Base-by-base conservation (phyloP, 2,329 filamentous ascomycete genomes). In the Macrophomina phaseolina region DNA sequence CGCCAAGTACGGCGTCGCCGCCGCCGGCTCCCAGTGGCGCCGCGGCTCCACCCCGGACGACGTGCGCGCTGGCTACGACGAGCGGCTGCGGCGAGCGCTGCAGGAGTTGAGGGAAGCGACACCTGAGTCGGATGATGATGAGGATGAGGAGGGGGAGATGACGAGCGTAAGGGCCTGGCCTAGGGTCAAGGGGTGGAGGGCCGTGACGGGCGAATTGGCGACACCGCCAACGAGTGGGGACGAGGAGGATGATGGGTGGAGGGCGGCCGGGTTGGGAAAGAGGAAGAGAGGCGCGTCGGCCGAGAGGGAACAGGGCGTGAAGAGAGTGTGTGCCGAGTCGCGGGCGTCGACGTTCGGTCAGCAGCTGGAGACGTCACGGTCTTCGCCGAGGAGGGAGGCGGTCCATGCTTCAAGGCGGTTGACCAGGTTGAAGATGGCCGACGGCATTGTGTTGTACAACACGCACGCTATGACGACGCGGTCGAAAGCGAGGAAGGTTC, bases 401-500 rank as follows among this genome's bases (percentile, higher is more conserved):
- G 36, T 38, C 36, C 36, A 38, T 38, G 40, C 56, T 3, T 5
- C 56, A 2, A 61, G 40, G 11, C 56, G 42, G 28, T 12, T 48
- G 2, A 4, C 30, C 38, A 61, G 40, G 40, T n/a, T n/a, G 8
- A 18, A 40, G 7, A 46, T 23, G 23, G 14, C 55, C 6, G 40
- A 3, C 28, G 53, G 36, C 8, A n/a, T 60, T 23, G 23, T 32
- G 38, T 7, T 48, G 40, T 61, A 32, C 2, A 61, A 61, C 16
- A 61, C 56, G 56, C 56, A 61, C 42, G 7, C 56, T 3, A 61
- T 61, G 56, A 61, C 56, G 40, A 61, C 56, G 14, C 56, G 56
- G 42, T 61, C 56, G 14, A 61, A 61, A 30, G 16, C 42, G 2
- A 46, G 56, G 9, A 61, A 34, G 56, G 16, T 16, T 12, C 30